These are phyloP conservation scores for Trametes meyenii DNA, from an alignment of 768 basidiomycete species.

Conservation along the genomic window DNA sequence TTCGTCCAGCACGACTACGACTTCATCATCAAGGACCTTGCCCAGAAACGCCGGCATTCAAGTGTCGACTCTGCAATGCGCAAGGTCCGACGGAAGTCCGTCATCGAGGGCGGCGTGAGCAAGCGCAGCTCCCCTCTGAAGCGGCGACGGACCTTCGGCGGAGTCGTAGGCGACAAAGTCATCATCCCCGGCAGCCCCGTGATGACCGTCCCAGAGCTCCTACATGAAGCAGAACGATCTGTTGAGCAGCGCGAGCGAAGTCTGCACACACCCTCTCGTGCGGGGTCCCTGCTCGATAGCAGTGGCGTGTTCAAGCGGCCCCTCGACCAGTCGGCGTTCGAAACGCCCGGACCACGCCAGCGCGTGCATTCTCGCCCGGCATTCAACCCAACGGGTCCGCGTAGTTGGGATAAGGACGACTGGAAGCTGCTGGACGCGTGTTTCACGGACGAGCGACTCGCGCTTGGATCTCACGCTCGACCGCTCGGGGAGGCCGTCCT, in stretches of 20 bases:
- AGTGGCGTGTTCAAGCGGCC: conserved; percentile 1
- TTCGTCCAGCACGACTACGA: conserved; percentile 77
- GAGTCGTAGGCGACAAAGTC: conserved; percentile 52
- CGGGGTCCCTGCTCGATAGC: conserved; percentile 1
- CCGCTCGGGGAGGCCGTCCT: conserved; percentile 38
- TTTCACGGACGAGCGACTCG: conserved; percentile 71
- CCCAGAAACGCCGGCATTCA: conserved; percentile 23
- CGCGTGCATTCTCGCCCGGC: conserved; percentile 5
- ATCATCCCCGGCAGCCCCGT: conserved; percentile 56
- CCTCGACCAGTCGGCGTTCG: conserved; percentile 14
- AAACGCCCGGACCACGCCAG: conserved; percentile 13
- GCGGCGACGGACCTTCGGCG: conserved; percentile 38
- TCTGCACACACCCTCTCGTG: conserved; percentile 20
- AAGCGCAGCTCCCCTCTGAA: conserved; percentile 27
- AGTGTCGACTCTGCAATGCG: conserved; percentile 26
- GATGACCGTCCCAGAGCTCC: conserved; percentile 56
- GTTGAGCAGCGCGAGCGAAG: conserved; percentile 25
- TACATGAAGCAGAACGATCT: conserved; percentile 60
- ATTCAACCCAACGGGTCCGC: conserved; percentile 21
- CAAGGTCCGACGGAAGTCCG: conserved; percentile 39
- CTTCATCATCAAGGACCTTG: conserved; percentile 59
- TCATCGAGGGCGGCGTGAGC: conserved; percentile 35
- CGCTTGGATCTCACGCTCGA: conserved; percentile 41
- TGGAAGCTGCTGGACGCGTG: conserved; percentile 83
- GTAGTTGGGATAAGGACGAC: conserved; percentile 70